Percentiles rank a stretch among this genome's conserved stretches.
Conservation (phyloP, 371 early-diverging fungal species). For the Mortierella sp. region DNA sequence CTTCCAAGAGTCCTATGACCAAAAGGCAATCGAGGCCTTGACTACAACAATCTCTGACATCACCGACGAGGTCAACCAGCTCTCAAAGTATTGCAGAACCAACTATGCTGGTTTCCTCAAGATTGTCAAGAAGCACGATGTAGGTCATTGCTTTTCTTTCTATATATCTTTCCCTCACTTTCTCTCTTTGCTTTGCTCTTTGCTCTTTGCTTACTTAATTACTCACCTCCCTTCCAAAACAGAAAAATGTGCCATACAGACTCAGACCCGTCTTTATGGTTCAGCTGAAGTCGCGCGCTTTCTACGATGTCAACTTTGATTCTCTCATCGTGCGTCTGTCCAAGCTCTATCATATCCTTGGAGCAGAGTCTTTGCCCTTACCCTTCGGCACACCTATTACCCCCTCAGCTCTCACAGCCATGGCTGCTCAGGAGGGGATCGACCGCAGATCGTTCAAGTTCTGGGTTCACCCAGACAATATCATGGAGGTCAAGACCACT, state of each 20-base stretch:
- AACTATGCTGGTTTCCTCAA: constrained; percentile 98
- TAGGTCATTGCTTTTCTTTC: constrained; percentile 40
- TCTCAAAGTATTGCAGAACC: constrained; percentile 94
- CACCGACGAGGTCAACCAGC: constrained; percentile 91
- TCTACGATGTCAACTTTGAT: constrained; percentile 94
- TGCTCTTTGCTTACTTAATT: background rate
- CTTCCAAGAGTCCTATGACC: constrained; percentile 64
- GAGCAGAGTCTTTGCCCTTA: constrained; percentile 57
- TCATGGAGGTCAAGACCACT: constrained; percentile 94
- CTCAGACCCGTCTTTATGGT: constrained; percentile 92
- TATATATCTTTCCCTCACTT: too few relatives aligned
- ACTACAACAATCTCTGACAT: constrained; percentile 77
- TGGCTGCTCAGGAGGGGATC: constrained; percentile 49
- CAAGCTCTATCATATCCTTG: constrained; percentile 89
- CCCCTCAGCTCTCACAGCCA: constrained; percentile 45
- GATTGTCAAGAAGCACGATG: constrained; percentile 98
- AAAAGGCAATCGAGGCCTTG: constrained; percentile 64
- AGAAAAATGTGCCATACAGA: constrained; percentile 77
- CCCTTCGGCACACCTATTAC: constrained; percentile 56
- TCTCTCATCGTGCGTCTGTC: constrained; percentile 91
- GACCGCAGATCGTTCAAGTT: constrained; percentile 96
- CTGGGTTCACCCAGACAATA: constrained; percentile 99
- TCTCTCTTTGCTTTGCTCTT: background rate
- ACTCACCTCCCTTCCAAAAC: background rate
- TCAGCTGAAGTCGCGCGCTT: constrained; percentile 88